phyloP scores from a whole-genome alignment of 2,329 filamentous ascomycete species.

The Graphilbum fragrans region DNA sequence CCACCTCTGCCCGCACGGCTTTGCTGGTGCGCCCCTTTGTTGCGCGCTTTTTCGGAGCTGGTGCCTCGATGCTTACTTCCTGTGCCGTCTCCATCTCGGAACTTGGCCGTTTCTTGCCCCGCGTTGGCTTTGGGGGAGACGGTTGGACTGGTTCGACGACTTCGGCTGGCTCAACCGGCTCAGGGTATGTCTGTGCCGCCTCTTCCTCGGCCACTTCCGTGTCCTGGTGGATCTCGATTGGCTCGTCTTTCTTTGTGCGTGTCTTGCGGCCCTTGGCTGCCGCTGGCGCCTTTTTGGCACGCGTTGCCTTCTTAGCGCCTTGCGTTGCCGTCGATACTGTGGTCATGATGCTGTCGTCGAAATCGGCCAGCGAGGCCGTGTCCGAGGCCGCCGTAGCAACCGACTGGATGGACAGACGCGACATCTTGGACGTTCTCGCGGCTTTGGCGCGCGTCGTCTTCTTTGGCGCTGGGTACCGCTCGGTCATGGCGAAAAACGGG shows the following conservation, averaged over 20 bases:
- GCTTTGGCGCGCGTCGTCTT: conserved; percentile 40
- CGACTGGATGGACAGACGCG: conserved; percentile 51
- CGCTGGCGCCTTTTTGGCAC: conserved; percentile 35
- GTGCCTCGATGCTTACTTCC: conserved; percentile 28
- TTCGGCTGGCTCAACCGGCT: neutral
- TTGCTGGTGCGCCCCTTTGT: conserved; percentile 35
- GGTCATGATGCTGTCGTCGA: conserved; percentile 48
- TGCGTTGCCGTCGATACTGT: conserved; percentile 46
- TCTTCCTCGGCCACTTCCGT: conserved; percentile 13
- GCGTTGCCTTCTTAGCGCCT: conserved; percentile 35
- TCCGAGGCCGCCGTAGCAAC: conserved; percentile 38
- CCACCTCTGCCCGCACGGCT: conserved; percentile 26
- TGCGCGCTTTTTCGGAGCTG: conserved; percentile 43
- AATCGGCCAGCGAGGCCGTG: conserved; percentile 30
- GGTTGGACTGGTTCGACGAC: conserved; percentile 15
- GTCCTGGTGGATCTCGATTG: conserved; percentile 32
- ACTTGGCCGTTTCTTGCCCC: conserved; percentile 52
- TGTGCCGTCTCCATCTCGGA: conserved; percentile 41
- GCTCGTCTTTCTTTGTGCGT: conserved; percentile 40
- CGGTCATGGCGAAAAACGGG: conserved; percentile 64
- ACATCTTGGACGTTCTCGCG: conserved; percentile 54
- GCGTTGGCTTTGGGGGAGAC: conserved; percentile 26
- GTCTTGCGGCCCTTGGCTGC: conserved; percentile 30
- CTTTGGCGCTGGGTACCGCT: conserved; percentile 43
- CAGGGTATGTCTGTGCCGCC: neutral